Evolutionary conservation across 352 stramenopile genomes (phyloP), one percentile per base, ranked within the genome.

Genomic region (Phytophthora lateralis): DNA sequence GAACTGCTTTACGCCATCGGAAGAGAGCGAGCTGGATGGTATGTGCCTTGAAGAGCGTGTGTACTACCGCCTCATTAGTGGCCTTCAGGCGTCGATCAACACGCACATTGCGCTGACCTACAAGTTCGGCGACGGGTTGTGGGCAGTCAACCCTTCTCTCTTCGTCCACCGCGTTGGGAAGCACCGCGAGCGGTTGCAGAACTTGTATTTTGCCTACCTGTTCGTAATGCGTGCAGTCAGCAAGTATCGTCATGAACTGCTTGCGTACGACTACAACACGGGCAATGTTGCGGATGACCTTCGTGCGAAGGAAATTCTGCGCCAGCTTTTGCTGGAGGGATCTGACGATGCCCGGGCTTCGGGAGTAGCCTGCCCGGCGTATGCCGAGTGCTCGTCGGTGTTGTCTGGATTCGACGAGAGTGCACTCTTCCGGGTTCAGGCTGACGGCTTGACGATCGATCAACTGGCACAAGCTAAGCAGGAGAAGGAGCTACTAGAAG

Each of bases 181-280:
- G 55, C 85, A 98, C 76, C 90, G 88, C 26, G 96, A 99, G 41
- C 82, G 98, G 17, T 78, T 99, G 42, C 85, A 98, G 39, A 99
- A 99, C 71, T 76, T 99, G 29, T 98, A 99, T 66, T 99, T 99
- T 69, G 89, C 95, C 11, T 99, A 99, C 69, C 79, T 99, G 1
- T 98, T 99, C 46, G 81, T 99, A 21, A 91, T 99, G 55, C 85
- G 97, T 20, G 97, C 97, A 4, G 75, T 99, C 14, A 90, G 91
- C 30, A 98, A 98, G 55, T 98, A 97, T 42, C 79, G 79, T 41
- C 69, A 92, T 38, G 88, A 98, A 41, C 73, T 99, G n/a, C 80
- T 97, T 46, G 71, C 93, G 41, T 98, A 98, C 63, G 90, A 98
- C 45, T 98, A 98, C 74, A 78, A 87, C 54, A 99, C 96, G 0